Base-by-base conservation (phyloP, 331 rosid genomes). In the Saraca asoca region DNA sequence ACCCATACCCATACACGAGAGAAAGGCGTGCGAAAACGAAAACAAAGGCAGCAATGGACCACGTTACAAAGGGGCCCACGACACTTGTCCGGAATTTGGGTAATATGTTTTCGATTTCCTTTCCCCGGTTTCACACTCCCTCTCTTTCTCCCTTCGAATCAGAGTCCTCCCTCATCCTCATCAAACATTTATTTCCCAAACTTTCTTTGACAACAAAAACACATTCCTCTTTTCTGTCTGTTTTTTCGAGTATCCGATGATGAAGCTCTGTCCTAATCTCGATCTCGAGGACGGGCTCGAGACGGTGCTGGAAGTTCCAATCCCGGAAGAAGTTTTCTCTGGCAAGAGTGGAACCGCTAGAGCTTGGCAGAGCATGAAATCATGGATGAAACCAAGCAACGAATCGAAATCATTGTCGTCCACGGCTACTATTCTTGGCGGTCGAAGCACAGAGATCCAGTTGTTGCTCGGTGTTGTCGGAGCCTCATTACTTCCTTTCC, bases 261-360 rank as follows among this genome's bases (percentile, higher is more conserved):
- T 89, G 96, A 91, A 82, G 80, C 87, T 87, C 1, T 87, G 95
- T 66, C 96, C 96, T 2, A 91, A 91, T 66, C 84, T 81, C 77
- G 96, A 91, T 67, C 80, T 87, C 0, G 98, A 91, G 57, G 91
- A 91, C 61, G 91, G 91, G 4, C 95, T 91, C 49, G 96, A 91
- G 43, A 91, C 98, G 0, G 98, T 91, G 61, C 93, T 92, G 10
- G 98, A 92, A 62, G 98, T 92, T 8, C 98, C 96, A 18, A 75
- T 92, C 16, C 98, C 96, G 0, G 98, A 92, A 18, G 95, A 92
- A 70, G 89, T 83, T 74, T 75, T 77, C 15, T 59, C 45, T 7
- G 78, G 78, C 72, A 88, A 80, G 77, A 73, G 74, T 67, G 74
- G 73, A 58, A 18, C 76, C 42, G 65, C 58, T 12, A 79, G 52